These are phyloP conservation scores for Aspergillus cavernicola DNA, from an alignment of 495 filamentous ascomycete genomes.

Conservation along the genomic window DNA sequence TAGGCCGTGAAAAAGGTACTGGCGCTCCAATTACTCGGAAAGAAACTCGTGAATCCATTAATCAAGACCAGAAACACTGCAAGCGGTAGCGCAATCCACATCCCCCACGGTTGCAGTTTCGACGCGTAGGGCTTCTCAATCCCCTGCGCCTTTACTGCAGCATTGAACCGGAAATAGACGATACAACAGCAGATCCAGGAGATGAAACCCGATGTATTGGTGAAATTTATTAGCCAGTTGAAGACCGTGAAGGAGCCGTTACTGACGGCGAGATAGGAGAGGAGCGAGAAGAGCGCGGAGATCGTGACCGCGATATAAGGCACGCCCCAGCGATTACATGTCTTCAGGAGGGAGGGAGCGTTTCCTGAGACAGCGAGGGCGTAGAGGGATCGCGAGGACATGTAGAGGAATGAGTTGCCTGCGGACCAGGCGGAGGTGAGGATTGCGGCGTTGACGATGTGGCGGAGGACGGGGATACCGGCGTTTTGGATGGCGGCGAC, in stretches of 20 bases:
- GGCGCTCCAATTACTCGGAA: slow-evolving; percentile 50
- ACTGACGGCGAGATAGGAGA: slow-evolving; percentile 36
- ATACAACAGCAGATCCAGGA: slow-evolving; percentile 59
- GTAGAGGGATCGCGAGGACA: slow-evolving; percentile 65
- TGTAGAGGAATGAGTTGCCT: slow-evolving; percentile 79
- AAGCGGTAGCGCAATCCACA: slow-evolving; percentile 45
- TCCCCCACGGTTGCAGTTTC: slow-evolving; percentile 49
- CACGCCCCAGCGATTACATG: slow-evolving; percentile 48
- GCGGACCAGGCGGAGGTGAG: slow-evolving; percentile 67
- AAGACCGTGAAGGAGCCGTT: slow-evolving; percentile 36
- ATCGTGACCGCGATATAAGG: slow-evolving; percentile 42
- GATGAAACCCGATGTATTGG: slow-evolving; percentile 58
- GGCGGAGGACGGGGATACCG: slow-evolving; percentile 60
- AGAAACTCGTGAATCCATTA: slow-evolving; percentile 63
- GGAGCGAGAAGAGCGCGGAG: slow-evolving; percentile 30
- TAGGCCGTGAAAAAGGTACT: slow-evolving; percentile 59
- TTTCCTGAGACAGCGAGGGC: slow-evolving; percentile 51
- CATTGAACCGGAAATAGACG: slow-evolving; percentile 58
- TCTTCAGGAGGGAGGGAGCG: slow-evolving; percentile 45
- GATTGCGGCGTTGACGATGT: slow-evolving; percentile 76
- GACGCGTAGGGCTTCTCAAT: slow-evolving; percentile 54
- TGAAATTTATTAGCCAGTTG: slow-evolving; percentile 59
- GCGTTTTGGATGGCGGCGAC: slow-evolving; percentile 59
- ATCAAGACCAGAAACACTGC: slow-evolving; percentile 52
- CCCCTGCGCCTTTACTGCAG: slow-evolving; percentile 47